Percentiles rank a stretch among this genome's conserved stretches.
These are phyloP conservation scores for Talaromyces verruculosus DNA, from an alignment of 2,329 filamentous ascomycete species.

Conservation along the genomic window DNA sequence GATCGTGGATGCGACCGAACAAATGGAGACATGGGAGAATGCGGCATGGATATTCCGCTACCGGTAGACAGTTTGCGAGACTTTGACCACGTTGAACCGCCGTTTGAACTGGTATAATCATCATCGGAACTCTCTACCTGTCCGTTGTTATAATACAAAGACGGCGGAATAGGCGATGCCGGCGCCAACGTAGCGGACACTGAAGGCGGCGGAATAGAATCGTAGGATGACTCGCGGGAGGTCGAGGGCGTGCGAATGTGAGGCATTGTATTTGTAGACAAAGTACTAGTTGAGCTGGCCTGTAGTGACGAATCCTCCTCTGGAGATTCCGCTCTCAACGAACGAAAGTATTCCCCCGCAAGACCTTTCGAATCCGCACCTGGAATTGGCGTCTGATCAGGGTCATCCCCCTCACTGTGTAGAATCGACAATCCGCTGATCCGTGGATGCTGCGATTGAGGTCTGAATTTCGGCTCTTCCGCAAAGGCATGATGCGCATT, in stretches of 20 bases:
- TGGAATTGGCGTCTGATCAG: conserved; percentile 25
- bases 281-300: conserved; percentile 17
- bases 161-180: conserved; percentile 44
- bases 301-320: conserved; percentile 27
- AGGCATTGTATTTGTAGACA: conserved; percentile 6
- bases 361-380: conserved; percentile 37
- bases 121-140: conserved; percentile 67
- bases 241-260: conserved; percentile 21
- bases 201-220: conserved; percentile 40
- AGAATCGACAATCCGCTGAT: conserved; percentile 61
- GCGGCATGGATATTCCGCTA: conserved; percentile 60
- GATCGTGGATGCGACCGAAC: conserved; percentile 68
- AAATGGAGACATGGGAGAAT: conserved; percentile 65
- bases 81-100: conserved; percentile 63
- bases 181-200: conserved; percentile 47
- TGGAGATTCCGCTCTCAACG: conserved; percentile 36
- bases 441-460: conserved; percentile 71
- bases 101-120: conserved; percentile 61
- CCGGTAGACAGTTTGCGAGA: conserved; percentile 76
- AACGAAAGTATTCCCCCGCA: conserved; percentile 27
- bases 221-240: conserved; percentile 37
- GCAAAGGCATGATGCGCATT: conserved; percentile 37
- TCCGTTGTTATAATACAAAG: conserved; percentile 55
- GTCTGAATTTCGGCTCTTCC: conserved; percentile 55
- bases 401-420: conserved; percentile 26